Conservation (phyloP, 768 basidiomycete genomes). For the Hericium coralloides region DNA sequence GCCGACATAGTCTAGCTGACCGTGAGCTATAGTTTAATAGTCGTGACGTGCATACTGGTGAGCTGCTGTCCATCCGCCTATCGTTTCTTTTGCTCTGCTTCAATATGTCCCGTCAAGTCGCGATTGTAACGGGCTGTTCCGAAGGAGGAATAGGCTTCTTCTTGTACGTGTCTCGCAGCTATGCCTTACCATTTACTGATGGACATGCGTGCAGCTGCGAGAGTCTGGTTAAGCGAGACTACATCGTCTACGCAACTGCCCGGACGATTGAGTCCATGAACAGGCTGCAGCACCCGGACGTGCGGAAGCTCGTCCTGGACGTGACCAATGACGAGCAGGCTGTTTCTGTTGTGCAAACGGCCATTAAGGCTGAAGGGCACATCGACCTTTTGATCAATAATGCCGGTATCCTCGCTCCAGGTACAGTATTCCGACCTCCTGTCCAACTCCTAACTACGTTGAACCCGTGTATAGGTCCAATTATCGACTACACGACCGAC, state of each 20-base stretch:
- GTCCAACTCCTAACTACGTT: neutral
- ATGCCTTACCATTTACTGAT: neutral
- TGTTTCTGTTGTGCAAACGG: conserved; percentile 31
- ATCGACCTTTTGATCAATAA: conserved; percentile 77
- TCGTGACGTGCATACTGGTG: too few relatives aligned
- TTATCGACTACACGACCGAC: conserved; percentile 49
- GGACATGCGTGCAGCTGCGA: conserved; percentile 38
- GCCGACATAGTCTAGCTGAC: too few relatives aligned
- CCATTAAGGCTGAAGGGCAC: conserved; percentile 45
- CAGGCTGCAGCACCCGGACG: conserved; percentile 35
- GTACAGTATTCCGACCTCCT: conserved; percentile 21
- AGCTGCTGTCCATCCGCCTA: too few relatives aligned
- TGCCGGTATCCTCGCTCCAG: conserved; percentile 41
- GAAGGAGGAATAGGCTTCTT: conserved; percentile 65
- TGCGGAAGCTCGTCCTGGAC: conserved; percentile 48
- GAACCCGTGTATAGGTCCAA: conserved; percentile 23
- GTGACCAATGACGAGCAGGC: conserved; percentile 31
- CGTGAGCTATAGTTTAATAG: too few relatives aligned
- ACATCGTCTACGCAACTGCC: conserved; percentile 70
- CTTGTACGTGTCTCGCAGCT: conserved; percentile 31
- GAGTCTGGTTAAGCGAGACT: conserved; percentile 55
- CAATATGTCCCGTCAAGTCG: too few relatives aligned
- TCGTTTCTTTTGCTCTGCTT: too few relatives aligned
- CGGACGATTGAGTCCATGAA: conserved; percentile 55
- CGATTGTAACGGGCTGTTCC: conserved; percentile 61